Conservation (phyloP, 176 grass and related monocot species). For the Aegilops sharonensis region DNA sequence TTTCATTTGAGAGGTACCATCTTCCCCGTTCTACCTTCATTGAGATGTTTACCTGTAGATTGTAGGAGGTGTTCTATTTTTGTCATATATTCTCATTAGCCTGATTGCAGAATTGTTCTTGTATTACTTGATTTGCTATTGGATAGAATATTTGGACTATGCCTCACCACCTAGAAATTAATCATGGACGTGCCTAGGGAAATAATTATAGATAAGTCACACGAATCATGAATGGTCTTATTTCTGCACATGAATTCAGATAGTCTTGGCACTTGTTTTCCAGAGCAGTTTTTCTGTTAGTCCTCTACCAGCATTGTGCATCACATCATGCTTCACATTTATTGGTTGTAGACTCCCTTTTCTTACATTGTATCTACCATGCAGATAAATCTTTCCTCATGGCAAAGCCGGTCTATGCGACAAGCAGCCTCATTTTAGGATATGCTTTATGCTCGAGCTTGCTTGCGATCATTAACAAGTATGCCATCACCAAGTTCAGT, state of each 20-base stretch:
- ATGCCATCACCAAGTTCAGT: conserved; percentile 69
- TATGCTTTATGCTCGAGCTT: conserved; percentile 59
- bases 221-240: not conserved
- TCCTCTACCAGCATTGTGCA: not conserved
- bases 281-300: not conserved
- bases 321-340: not conserved
- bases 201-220: not conserved
- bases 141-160: not conserved
- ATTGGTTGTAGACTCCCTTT: not conserved
- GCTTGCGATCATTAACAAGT: conserved; percentile 85
- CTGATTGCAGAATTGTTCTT: not conserved
- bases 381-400: conserved; percentile 26
- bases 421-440: conserved; percentile 54
- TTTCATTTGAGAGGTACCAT: not conserved
- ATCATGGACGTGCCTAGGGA: not conserved
- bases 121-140: not conserved
- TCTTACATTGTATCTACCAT: not conserved
- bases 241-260: not conserved
- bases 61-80: not conserved
- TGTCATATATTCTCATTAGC: too few species aligned
- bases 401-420: conserved; percentile 36
- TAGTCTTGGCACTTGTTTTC: not conserved
- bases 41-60: not conserved
- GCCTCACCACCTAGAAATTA: not conserved
- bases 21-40: not conserved